Conservation (phyloP, 176 grass and related monocot species). For the Chrysopogon serrulatus region DNA sequence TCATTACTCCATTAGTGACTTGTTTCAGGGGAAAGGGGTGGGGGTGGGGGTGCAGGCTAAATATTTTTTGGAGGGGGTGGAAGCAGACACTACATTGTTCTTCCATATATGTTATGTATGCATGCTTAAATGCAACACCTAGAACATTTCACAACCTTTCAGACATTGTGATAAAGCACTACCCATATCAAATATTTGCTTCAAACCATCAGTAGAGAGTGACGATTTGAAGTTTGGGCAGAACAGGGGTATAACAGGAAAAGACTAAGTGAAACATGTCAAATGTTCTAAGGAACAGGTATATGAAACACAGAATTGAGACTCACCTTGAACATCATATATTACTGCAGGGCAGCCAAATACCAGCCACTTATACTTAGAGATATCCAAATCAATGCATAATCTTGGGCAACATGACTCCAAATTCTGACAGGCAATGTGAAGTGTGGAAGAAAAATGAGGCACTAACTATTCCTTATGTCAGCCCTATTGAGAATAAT, state of each 20-base stretch:
- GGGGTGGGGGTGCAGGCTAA: neutral
- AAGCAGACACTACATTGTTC: too few relatives aligned
- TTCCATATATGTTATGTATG: too few relatives aligned
- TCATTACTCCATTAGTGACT: neutral
- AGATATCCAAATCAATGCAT: constrained; percentile 17
- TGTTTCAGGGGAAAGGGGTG: neutral
- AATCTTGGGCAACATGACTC: constrained; percentile 5
- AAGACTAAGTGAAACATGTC: neutral
- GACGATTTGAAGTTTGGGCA: neutral
- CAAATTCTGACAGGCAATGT: constrained; percentile 5
- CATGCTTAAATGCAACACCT: neutral
- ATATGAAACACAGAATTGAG: neutral
- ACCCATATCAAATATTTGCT: neutral
- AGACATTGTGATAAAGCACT: neutral
- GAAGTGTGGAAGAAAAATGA: constrained; percentile 1
- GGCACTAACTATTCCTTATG: constrained; percentile 14
- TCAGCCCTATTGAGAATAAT: constrained; percentile 26
- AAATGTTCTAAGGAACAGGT: neutral
- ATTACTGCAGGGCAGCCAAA: neutral
- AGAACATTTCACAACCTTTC: neutral
- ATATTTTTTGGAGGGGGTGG: neutral
- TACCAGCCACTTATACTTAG: constrained; percentile 11
- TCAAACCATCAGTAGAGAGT: neutral
- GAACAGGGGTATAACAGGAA: neutral
- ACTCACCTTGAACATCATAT: constrained; percentile 26